Conservation (phyloP, 148 eudicot species). For the Rhododendron mucronatum region DNA sequence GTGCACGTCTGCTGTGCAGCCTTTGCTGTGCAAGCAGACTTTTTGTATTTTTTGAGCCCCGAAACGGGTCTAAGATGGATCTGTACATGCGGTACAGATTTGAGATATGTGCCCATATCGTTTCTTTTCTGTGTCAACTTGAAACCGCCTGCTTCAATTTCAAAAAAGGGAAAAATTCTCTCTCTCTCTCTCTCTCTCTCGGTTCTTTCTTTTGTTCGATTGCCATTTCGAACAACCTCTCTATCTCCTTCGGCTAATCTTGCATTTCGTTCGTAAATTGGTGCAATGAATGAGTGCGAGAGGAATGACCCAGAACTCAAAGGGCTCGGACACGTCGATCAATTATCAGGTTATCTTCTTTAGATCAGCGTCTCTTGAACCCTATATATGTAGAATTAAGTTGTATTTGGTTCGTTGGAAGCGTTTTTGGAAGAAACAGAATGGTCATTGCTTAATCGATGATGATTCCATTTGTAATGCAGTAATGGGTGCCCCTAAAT, state of each 20-base stretch:
- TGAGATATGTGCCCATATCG: too few relatives aligned
- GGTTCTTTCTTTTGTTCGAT: background rate
- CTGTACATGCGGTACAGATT: too few relatives aligned
- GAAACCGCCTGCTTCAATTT: constrained; percentile 16
- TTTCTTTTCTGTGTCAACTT: background rate
- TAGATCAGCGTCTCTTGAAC: background rate
- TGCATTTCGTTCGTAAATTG: background rate
- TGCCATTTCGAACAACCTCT: background rate
- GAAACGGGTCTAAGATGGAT: too few relatives aligned
- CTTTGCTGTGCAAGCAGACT: too few relatives aligned
- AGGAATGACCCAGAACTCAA: background rate
- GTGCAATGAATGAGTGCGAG: constrained; percentile 10
- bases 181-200: constrained; percentile 10
- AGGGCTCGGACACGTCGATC: constrained; percentile 5
- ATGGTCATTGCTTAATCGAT: background rate
- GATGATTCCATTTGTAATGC: background rate
- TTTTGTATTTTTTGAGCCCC: too few relatives aligned
- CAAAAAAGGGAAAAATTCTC: background rate
- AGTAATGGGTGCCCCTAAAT: background rate
- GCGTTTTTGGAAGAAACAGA: background rate
- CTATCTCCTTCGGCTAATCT: background rate
- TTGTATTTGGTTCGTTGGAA: background rate
- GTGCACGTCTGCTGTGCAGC: too few relatives aligned
- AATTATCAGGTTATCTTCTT: constrained; percentile 6
- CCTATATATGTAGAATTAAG: background rate